Conservation (phyloP, 805 yeast species). For the Pichia insulana region DNA sequence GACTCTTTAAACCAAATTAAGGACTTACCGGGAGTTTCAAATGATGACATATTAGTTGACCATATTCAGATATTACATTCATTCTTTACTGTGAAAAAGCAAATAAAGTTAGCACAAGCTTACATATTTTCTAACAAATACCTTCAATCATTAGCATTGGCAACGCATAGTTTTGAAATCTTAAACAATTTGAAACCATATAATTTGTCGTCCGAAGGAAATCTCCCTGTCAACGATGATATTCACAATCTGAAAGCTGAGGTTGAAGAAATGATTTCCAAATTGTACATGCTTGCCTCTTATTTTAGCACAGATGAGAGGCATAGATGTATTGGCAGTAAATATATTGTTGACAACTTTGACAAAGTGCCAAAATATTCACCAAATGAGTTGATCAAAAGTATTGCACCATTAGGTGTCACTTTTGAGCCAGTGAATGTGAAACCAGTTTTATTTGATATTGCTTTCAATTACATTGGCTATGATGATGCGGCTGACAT, state of each 20-base stretch:
- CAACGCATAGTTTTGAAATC: conserved; percentile 25
- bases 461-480: conserved; percentile 75
- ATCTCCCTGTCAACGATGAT: conserved; percentile 32
- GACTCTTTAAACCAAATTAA: conserved; percentile 48
- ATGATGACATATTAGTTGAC: conserved; percentile 59
- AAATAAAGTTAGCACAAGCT: conserved; percentile 36
- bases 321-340: conserved; percentile 7
- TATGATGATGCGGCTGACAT: conserved; percentile 30
- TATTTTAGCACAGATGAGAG: conserved; percentile 26
- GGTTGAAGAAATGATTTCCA: conserved; percentile 18
- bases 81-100: conserved; percentile 39
- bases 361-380: conserved; percentile 24
- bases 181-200: conserved; percentile 2
- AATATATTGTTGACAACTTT: conserved; percentile 23
- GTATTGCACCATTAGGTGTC: conserved; percentile 24
- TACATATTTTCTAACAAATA: conserved; percentile 34
- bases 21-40: conserved; percentile 88
- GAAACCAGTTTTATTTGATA: conserved; percentile 87
- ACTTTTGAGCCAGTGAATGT: conserved; percentile 54
- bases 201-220: conserved; percentile 20
- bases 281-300: conserved; percentile 41
- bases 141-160: conserved; percentile 40
- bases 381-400: conserved; percentile 24
- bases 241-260: conserved; percentile 20
- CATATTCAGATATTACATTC: conserved; percentile 43